Conservation (phyloP, 2,329 filamentous ascomycete species). For the Colletotrichum eremochloae region DNA sequence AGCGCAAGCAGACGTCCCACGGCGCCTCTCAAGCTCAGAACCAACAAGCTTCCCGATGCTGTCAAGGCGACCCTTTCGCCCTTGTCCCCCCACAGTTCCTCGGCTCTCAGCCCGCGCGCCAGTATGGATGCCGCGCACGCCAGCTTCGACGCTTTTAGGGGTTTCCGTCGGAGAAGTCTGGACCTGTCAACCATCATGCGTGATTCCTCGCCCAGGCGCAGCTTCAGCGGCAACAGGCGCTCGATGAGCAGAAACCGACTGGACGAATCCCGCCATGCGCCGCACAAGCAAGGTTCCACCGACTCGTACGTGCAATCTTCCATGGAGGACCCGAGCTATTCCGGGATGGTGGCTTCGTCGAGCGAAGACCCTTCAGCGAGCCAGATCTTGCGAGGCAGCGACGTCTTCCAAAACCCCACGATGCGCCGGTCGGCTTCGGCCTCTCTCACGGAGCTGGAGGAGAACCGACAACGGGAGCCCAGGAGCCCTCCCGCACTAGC, state of each 20-base stretch:
- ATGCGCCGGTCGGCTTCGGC: conserved; percentile 66
- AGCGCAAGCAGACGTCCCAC: conserved; percentile 35
- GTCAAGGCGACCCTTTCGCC: conserved; percentile 74
- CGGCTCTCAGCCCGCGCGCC: conserved; percentile 65
- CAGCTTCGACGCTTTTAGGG: conserved; percentile 67
- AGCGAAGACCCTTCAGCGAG: conserved; percentile 88
- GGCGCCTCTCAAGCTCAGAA: conserved; percentile 50
- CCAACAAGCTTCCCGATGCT: conserved; percentile 63
- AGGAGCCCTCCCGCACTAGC: conserved; percentile 26
- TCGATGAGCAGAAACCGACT: conserved; percentile 64
- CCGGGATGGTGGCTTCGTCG: conserved; percentile 76
- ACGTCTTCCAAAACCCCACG: conserved; percentile 87
- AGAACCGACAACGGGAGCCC: conserved; percentile 31
- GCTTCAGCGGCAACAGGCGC: conserved; percentile 71
- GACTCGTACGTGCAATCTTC: conserved; percentile 81
- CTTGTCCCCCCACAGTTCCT: conserved; percentile 58
- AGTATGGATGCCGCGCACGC: conserved; percentile 66
- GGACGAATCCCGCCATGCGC: conserved; percentile 59
- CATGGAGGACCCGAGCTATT: conserved; percentile 80
- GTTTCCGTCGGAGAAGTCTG: conserved; percentile 63
- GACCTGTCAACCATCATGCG: conserved; percentile 62
- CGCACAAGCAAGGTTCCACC: conserved; percentile 72
- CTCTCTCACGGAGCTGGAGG: conserved; percentile 42
- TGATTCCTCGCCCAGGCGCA: conserved; percentile 65
- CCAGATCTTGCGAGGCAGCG: conserved; percentile 88